Evolutionary conservation across 371 early-diverging fungal species (phyloP).

Genomic region (Mucor racemosus): DNA sequence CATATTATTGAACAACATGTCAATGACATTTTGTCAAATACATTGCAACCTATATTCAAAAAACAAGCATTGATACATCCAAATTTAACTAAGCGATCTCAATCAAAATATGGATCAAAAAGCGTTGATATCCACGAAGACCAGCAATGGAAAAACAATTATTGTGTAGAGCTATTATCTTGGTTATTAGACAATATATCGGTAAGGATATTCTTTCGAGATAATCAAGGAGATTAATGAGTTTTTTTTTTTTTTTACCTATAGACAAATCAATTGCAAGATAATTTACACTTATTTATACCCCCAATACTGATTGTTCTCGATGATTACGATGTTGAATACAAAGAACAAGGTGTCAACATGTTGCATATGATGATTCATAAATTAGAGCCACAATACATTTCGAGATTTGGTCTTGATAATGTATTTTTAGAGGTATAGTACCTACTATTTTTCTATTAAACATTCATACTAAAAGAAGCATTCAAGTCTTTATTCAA

Average conservation of each 20-base stretch:
- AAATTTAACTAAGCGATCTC: conserved; percentile 13
- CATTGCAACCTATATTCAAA: conserved; percentile 27
- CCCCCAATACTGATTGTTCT: conserved; percentile 40
- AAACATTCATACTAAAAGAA: too few species aligned
- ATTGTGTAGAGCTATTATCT: conserved; percentile 24
- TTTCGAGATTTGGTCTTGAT: conserved; percentile 28
- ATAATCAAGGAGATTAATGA: background rate
- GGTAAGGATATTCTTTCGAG: conserved; percentile 20
- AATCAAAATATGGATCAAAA: conserved; percentile 27
- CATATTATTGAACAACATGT: conserved; percentile 25
- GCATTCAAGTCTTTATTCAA: conserved; percentile 36
- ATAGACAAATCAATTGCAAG: conserved; percentile 20
- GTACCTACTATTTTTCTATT: background rate
- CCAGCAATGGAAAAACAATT: conserved; percentile 36
- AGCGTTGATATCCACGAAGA: conserved; percentile 28
- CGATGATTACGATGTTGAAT: conserved; percentile 42
- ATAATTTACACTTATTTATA: conserved; percentile 26
- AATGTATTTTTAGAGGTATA: conserved; percentile 44
- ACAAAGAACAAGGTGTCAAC: conserved; percentile 35
- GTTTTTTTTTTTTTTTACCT: background rate
- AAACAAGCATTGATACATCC: conserved; percentile 23
- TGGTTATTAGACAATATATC: conserved; percentile 31
- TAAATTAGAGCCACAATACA: conserved; percentile 23
- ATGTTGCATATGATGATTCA: conserved; percentile 33
- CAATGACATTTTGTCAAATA: conserved; percentile 19